Evolutionary conservation across 192 early-diverging fungal species (phyloP).

Genomic region (Haplosporangium gracile): DNA sequence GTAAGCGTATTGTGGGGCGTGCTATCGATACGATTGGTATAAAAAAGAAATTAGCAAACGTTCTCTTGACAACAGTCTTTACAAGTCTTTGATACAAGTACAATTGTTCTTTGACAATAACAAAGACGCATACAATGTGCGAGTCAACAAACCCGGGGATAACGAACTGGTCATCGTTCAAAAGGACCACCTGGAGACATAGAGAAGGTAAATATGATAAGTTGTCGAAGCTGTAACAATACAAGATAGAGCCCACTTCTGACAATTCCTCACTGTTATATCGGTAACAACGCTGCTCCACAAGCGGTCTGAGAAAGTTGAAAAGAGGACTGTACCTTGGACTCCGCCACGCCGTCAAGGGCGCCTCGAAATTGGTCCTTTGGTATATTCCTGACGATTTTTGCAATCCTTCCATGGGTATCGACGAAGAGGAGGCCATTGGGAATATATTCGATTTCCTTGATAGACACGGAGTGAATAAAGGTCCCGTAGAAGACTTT

Average conservation of each 20-base stretch:
- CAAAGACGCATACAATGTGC: constrained; percentile 63
- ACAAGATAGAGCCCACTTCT: neutral
- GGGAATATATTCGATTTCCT: constrained; percentile 14
- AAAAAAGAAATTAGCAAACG: neutral
- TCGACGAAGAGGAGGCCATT: constrained; percentile 16
- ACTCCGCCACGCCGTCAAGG: constrained; percentile 1
- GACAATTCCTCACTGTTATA: neutral
- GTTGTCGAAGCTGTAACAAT: neutral
- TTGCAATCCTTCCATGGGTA: constrained; percentile 17
- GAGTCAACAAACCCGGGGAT: constrained; percentile 89
- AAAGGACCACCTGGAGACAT: constrained; percentile 17
- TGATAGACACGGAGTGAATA: constrained; percentile 22
- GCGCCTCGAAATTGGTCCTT: neutral
- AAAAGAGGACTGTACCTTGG: constrained; percentile 11
- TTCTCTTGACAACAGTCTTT: neutral
- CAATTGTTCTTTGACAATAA: neutral
- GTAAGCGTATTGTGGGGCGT: constrained; percentile 87
- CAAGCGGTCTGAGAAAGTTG: neutral
- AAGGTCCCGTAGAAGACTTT: constrained; percentile 31
- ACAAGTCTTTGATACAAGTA: neutral
- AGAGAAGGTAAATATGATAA: neutral
- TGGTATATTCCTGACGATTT: neutral
- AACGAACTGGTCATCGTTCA: constrained; percentile 69
- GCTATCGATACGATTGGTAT: constrained; percentile 34
- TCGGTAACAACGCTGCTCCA: neutral